Percentiles rank a stretch among this genome's conserved stretches.
Conservation (phyloP, 2,329 filamentous ascomycete species). For the Xylaria sp. region DNA sequence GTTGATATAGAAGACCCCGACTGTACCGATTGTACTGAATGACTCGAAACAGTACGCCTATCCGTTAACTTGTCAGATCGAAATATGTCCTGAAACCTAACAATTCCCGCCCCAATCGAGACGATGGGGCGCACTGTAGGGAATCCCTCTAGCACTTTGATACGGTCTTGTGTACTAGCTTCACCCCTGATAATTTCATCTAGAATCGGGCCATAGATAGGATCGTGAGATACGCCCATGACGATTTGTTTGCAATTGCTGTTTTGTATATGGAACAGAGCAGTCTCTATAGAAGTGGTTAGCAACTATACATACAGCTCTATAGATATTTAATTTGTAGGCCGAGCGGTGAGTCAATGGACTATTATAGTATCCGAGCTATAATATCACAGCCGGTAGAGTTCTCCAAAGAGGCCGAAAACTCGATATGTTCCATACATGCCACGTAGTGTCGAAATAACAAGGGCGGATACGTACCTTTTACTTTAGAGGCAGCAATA, state of each 20-base stretch:
- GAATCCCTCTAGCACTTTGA: conserved; percentile 66
- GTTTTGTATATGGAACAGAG: conserved; percentile 69
- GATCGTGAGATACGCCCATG: conserved; percentile 71
- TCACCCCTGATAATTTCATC: conserved; percentile 64
- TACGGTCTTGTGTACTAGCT: conserved; percentile 54
- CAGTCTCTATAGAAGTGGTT: conserved; percentile 55
- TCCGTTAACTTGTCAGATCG: conserved; percentile 64
- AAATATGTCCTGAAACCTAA: conserved; percentile 64
- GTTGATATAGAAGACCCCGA: conserved; percentile 46
- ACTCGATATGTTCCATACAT: neutral
- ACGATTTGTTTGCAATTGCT: conserved; percentile 71
- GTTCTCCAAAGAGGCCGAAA: neutral
- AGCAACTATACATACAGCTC: conserved; percentile 20
- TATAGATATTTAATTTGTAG: conserved; percentile 4
- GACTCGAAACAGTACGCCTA: conserved; percentile 44
- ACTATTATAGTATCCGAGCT: neutral
- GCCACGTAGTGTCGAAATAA: neutral
- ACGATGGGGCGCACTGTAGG: conserved; percentile 63
- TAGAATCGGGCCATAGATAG: conserved; percentile 69
- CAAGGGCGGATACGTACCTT: conserved; percentile 55
- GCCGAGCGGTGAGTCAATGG: neutral
- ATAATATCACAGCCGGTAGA: neutral
- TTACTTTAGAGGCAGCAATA: conserved; percentile 69
- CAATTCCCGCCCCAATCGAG: conserved; percentile 58
- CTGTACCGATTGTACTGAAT: conserved; percentile 38